Conservation (phyloP, 164 flowering plant species). For the Tinospora cordifolia region DNA sequence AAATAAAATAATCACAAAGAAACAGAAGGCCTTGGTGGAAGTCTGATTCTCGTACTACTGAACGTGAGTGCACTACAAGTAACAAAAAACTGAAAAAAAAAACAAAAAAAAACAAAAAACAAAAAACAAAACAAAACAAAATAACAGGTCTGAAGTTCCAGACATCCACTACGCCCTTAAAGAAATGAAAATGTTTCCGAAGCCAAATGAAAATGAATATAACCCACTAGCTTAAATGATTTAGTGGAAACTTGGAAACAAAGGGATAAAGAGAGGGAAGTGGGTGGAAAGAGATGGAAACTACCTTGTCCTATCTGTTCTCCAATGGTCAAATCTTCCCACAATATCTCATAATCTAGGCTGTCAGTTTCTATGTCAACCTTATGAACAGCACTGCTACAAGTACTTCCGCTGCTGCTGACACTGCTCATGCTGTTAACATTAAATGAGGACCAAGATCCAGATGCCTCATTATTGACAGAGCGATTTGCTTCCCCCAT, state of each 20-base stretch:
- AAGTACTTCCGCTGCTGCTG: conserved; percentile 84
- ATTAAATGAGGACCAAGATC: conserved; percentile 78
- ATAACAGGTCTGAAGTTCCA: background rate
- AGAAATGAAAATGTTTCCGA: background rate
- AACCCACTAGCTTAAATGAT: background rate
- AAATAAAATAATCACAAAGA: background rate
- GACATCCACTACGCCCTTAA: background rate
- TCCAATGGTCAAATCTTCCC: conserved; percentile 93
- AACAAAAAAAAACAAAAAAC: background rate
- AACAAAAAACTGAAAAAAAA: background rate
- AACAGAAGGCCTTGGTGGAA: background rate
- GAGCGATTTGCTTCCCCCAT: conserved; percentile 34
- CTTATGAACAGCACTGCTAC: conserved; percentile 69
- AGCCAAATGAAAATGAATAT: background rate
- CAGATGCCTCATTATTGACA: conserved; percentile 55
- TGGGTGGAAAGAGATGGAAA: background rate
- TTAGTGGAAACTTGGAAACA: background rate
- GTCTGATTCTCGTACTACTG: background rate
- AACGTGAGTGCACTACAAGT: background rate
- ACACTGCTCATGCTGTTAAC: conserved; percentile 83
- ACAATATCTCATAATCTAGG: conserved; percentile 81
- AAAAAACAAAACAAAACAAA: background rate
- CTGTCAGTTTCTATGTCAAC: conserved; percentile 66
- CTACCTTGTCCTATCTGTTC: conserved; percentile 97
- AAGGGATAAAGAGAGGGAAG: background rate